A percentile compares a stretch with the other conserved stretches of the same genome.
Evolutionary conservation across 768 basidiomycete genomes (phyloP).

Genomic region (Pisolithus tinctorius): DNA sequence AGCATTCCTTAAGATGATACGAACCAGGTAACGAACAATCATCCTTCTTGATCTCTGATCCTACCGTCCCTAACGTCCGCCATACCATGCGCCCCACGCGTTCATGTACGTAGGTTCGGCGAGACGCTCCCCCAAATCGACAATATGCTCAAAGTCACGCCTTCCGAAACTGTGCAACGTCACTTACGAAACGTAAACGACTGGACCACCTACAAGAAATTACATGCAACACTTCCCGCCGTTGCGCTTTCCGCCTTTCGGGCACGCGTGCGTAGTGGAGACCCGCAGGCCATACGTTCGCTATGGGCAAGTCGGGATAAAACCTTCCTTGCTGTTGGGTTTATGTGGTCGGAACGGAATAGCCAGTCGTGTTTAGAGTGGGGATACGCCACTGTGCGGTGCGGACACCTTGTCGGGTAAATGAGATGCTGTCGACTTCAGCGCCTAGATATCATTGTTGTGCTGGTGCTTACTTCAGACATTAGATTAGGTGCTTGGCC

Average conservation of each 20-base stretch:
- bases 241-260: constrained; percentile 61
- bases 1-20: constrained; percentile 81
- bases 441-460: background rate
- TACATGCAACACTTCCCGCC: constrained; percentile 66
- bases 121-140: constrained; percentile 68
- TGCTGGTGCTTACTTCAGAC: background rate
- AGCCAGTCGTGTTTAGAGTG: constrained; percentile 65
- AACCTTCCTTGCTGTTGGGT: constrained; percentile 69
- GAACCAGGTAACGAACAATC: constrained; percentile 48
- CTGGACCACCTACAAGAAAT: constrained; percentile 58
- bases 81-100: background rate
- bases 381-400: constrained; percentile 77
- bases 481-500: constrained; percentile 67
- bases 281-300: constrained; percentile 54
- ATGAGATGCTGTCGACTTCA: constrained; percentile 19
- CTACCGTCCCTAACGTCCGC: too few relatives aligned
- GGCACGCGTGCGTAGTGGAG: constrained; percentile 56
- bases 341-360: constrained; percentile 72
- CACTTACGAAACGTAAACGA: constrained; percentile 68
- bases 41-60: too few relatives aligned
- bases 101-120: constrained; percentile 48
- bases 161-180: constrained; percentile 64
- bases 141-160: constrained; percentile 60
- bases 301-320: constrained; percentile 67
- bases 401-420: constrained; percentile 63